Percentiles rank a stretch among this genome's conserved stretches.
phyloP scores from a whole-genome alignment of 139 green algal genomes.

The Ettlia oleoabundans region DNA sequence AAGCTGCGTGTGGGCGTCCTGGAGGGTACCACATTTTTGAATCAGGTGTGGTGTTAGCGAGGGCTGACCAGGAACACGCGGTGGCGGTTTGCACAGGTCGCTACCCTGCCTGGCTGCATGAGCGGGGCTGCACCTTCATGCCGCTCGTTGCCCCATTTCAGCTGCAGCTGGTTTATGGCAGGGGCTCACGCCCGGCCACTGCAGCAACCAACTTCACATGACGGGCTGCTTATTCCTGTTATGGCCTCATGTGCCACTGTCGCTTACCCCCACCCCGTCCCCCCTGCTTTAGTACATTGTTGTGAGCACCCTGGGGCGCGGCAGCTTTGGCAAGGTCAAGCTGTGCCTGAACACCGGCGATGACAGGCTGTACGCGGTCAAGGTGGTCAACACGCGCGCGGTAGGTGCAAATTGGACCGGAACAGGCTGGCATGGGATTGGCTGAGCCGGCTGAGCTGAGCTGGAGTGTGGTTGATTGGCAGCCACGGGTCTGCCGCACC shows the following conservation, averaged over 20 bases:
- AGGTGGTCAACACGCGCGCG: conserved; percentile 66
- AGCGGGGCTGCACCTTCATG: too few species aligned
- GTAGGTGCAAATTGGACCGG: neutral
- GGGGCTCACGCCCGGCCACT: too few species aligned
- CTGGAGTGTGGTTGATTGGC: neutral
- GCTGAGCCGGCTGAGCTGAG: too few species aligned
- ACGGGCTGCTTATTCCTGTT: neutral
- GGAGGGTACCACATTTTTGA: conserved; percentile 38
- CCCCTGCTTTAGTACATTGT: conserved; percentile 86
- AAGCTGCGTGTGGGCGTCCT: conserved; percentile 47
- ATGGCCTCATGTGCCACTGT: too few species aligned
- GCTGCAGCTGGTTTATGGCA: too few species aligned
- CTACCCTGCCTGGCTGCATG: neutral
- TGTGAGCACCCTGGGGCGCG: conserved; percentile 80
- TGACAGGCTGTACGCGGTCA: conserved; percentile 83
- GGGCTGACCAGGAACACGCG: too few species aligned
- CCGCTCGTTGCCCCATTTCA: too few species aligned
- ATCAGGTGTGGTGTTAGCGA: conserved; percentile 25
- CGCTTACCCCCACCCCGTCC: too few species aligned
- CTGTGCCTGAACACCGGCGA: conserved; percentile 87
- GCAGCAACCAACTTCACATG: neutral
- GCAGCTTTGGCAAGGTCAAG: conserved; percentile 87
- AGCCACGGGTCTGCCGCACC: too few species aligned
- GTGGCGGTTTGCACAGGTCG: neutral
- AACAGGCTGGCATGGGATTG: too few species aligned